Evolutionary conservation across 192 early-diverging fungal species (phyloP).

Genomic region (Gryganskiella cystojenkinii): DNA sequence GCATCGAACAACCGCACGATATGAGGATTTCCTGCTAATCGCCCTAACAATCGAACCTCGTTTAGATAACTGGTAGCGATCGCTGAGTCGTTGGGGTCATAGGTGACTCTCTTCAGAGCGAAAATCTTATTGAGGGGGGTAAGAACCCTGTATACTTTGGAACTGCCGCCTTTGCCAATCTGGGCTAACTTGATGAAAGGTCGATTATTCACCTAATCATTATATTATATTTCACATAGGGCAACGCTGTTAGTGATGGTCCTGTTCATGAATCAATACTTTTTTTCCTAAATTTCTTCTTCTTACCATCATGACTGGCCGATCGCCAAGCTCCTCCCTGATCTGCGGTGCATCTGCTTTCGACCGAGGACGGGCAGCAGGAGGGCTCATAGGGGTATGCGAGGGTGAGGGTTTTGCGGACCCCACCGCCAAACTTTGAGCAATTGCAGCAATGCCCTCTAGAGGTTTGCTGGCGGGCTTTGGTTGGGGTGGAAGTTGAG

Average conservation of each 20-base stretch:
- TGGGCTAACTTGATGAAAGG: constrained; percentile 29
- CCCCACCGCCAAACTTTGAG: constrained; percentile 31
- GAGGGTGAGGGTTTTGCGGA: constrained; percentile 7
- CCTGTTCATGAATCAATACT: background rate
- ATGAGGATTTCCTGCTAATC: constrained; percentile 68
- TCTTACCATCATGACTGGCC: constrained; percentile 32
- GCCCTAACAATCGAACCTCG: constrained; percentile 82
- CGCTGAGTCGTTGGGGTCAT: constrained; percentile 70
- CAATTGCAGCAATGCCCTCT: constrained; percentile 41
- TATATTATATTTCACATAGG: too few relatives aligned
- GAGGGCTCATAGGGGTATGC: background rate
- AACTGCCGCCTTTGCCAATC: constrained; percentile 88
- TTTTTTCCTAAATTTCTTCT: background rate
- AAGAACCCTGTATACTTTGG: constrained; percentile 92
- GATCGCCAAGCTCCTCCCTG: constrained; percentile 14
- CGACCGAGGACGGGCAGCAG: background rate
- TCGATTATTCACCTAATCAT: constrained; percentile 38
- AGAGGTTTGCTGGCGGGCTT: background rate
- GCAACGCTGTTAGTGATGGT: background rate
- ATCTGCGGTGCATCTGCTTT: background rate
- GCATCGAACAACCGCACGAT: constrained; percentile 86
- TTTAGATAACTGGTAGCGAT: constrained; percentile 82
- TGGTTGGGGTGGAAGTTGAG: background rate
- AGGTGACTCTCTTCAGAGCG: constrained; percentile 88
- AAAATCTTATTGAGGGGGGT: constrained; percentile 69